Conservation (phyloP, 257 asterid genomes). For the Agastache rugosa region DNA sequence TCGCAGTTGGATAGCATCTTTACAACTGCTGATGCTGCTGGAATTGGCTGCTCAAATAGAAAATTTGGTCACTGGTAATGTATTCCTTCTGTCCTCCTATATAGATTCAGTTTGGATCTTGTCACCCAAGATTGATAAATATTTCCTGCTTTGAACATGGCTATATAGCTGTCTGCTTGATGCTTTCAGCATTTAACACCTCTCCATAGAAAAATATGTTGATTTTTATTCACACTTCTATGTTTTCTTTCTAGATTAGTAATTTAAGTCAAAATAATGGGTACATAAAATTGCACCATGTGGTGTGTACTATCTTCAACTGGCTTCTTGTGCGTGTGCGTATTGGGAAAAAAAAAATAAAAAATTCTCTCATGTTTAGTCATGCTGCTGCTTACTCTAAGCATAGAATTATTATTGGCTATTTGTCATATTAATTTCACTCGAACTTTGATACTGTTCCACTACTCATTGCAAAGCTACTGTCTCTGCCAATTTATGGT, state of each 20-base stretch:
- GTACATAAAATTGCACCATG: not conserved
- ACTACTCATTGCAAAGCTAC: not conserved
- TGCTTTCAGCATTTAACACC: not conserved
- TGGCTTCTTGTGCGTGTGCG: not conserved
- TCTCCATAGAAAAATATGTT: not conserved
- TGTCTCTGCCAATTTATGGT: not conserved
- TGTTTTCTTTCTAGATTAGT: not conserved
- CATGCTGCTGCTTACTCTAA: not conserved
- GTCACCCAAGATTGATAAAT: not conserved
- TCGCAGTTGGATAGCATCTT: conserved; percentile 60
- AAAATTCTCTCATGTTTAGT: not conserved
- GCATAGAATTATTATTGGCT: not conserved
- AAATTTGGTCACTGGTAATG: conserved; percentile 78
- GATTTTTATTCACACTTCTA: not conserved
- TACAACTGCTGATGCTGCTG: conserved; percentile 51
- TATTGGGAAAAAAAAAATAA: no score
- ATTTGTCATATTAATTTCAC: not conserved
- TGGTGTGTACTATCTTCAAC: not conserved
- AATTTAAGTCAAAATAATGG: not conserved
- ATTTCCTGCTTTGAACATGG: not conserved
- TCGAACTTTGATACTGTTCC: conserved; percentile 10
- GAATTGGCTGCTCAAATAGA: conserved; percentile 65
- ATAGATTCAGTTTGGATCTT: not conserved
- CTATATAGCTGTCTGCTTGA: not conserved
- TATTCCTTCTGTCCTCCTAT: conserved; percentile 11